Evolutionary conservation across 257 asterid genomes (phyloP).

Genomic region (Asclepias syriaca): DNA sequence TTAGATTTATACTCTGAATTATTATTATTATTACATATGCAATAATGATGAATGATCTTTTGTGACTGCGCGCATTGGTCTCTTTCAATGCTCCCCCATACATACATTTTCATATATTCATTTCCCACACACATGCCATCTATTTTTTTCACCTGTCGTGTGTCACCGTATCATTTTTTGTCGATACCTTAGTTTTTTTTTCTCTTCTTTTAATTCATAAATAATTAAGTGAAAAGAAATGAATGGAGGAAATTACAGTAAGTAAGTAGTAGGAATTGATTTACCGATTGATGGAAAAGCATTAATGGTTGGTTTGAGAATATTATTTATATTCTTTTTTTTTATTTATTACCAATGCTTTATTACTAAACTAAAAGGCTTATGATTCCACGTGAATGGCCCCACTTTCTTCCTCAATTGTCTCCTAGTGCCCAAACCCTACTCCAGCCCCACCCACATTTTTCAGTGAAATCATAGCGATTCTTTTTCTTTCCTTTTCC

Average conservation of each 20-base stretch:
- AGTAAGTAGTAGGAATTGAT: no score
- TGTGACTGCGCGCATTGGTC: neutral
- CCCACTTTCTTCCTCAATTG: slow-evolving; percentile 41
- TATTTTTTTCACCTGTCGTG: neutral
- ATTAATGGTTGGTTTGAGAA: no score
- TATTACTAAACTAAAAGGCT: slow-evolving; percentile 26
- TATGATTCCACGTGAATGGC: slow-evolving; percentile 54
- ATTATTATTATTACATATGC: neutral
- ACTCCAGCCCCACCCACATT: slow-evolving; percentile 32
- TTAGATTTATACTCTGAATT: neutral
- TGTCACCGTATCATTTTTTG: slow-evolving; percentile 17
- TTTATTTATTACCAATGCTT: slow-evolving; percentile 23
- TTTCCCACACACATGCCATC: no score
- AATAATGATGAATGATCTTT: neutral
- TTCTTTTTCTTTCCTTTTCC: slow-evolving; percentile 5
- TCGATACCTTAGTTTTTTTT: neutral
- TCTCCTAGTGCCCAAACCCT: slow-evolving; percentile 26
- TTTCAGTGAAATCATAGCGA: slow-evolving; percentile 30
- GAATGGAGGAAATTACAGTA: no score
- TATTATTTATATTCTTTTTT: neutral
- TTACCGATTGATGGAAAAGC: neutral
- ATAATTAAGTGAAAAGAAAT: no score
- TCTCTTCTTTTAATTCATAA: no score
- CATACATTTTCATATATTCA: no score
- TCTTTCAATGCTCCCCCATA: neutral